A percentile compares a stretch with the other conserved stretches of the same genome.
Conservation (phyloP, 176 grass and related monocot genomes). For the Musa schizocarpa region DNA sequence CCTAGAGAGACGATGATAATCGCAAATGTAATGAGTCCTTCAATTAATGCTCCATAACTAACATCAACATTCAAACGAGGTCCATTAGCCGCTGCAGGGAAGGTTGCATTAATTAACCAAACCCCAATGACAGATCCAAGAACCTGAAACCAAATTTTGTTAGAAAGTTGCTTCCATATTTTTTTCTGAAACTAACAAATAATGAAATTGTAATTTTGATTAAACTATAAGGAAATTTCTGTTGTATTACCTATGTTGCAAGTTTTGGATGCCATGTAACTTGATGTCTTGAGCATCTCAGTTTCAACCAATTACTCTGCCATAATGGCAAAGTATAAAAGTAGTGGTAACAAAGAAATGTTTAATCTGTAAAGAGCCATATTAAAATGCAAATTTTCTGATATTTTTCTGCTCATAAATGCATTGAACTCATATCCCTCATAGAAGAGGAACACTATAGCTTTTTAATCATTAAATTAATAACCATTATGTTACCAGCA, state of each 20-base stretch:
- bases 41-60: constrained; percentile 15
- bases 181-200: background rate
- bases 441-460: too few relatives aligned
- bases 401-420: too few relatives aligned
- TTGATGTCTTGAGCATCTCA: too few relatives aligned
- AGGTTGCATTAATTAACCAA: constrained; percentile 17
- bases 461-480: too few relatives aligned
- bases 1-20: constrained; percentile 5
- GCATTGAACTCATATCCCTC: too few relatives aligned
- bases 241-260: too few relatives aligned
- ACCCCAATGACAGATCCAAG: constrained; percentile 15
- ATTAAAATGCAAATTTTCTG: too few relatives aligned
- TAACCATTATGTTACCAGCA: too few relatives aligned
- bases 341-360: background rate
- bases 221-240: background rate
- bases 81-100: constrained; percentile 12
- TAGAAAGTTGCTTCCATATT: background rate
- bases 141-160: constrained; percentile 2
- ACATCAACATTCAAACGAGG: constrained; percentile 14
- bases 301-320: background rate
- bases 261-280: too few relatives aligned
- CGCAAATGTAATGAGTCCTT: constrained; percentile 13
- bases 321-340: background rate
- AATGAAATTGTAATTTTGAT: background rate
- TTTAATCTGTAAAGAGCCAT: background rate